Percentiles rank a stretch among this genome's conserved stretches.
These are phyloP conservation scores for Fusarium irregulare DNA, from an alignment of 2,329 filamentous ascomycete species.

Conservation along the genomic window DNA sequence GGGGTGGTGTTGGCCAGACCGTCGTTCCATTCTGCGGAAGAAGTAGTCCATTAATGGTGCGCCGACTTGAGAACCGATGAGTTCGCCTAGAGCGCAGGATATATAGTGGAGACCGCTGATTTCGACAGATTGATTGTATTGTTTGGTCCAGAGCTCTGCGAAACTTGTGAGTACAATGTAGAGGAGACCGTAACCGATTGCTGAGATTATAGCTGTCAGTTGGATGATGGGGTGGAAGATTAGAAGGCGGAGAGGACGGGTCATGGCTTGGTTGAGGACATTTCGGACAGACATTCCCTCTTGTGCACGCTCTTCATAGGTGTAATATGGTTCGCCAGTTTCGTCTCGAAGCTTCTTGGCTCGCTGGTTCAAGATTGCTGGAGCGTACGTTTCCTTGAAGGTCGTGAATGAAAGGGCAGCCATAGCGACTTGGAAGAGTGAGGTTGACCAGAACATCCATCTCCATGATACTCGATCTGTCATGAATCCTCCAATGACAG, in stretches of 20 bases:
- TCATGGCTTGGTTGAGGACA: slow-evolving; percentile 53
- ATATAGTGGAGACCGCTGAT: slow-evolving; percentile 74
- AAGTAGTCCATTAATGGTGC: slow-evolving; percentile 57
- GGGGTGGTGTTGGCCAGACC: slow-evolving; percentile 22
- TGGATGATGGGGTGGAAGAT: slow-evolving; percentile 70
- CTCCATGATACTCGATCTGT: slow-evolving; percentile 53
- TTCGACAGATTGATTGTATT: slow-evolving; percentile 66
- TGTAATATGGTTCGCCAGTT: slow-evolving; percentile 49
- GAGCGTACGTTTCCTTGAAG: slow-evolving; percentile 55
- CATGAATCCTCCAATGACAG: slow-evolving; percentile 56
- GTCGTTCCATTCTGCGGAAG: slow-evolving; percentile 44
- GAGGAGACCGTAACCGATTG: slow-evolving; percentile 70
- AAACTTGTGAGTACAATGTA: slow-evolving; percentile 74
- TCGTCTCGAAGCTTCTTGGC: slow-evolving; percentile 49
- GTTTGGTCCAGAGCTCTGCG: slow-evolving; percentile 64
- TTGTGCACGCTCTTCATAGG: slow-evolving; percentile 54
- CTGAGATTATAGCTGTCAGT: slow-evolving; percentile 64
- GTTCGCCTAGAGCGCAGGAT: slow-evolving; percentile 71
- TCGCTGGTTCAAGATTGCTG: slow-evolving; percentile 50
- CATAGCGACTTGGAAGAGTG: slow-evolving; percentile 55
- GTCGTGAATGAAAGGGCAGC: slow-evolving; percentile 48
- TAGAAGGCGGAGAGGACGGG: slow-evolving; percentile 67
- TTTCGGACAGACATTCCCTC: slow-evolving; percentile 42
- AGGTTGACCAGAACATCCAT: slow-evolving; percentile 60
- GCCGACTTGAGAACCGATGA: slow-evolving; percentile 63